Evolutionary conservation across 495 filamentous ascomycete species (phyloP), one percentile per base, ranked within the genome.

Genomic region (Podospora pseudocomata): DNA sequence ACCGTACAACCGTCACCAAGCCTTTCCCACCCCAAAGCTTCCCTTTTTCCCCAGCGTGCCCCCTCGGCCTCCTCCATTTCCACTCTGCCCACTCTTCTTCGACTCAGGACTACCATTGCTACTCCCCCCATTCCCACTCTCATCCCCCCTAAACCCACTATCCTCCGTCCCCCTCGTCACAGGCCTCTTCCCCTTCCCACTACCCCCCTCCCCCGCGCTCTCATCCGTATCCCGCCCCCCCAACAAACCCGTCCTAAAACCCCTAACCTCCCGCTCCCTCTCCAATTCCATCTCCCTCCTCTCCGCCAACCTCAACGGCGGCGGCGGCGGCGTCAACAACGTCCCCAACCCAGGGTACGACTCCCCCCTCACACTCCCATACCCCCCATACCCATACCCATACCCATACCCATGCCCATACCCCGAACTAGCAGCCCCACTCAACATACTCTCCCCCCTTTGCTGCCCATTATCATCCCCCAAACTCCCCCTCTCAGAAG

Each of bases 1-100:
- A 6, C 61, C 61, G 4, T 63, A 63, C n/a, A 44, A 63, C 61
- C 61, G 61, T 63, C 61, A 63, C 61, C 61, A 63, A 63, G 61
- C 61, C 34, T 32, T 63, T 5, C 61, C 61, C 3, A 44, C 32
- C 27, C 61, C 61, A 13, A 63, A 44, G 49, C 30, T 63, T 5
- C 61, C 30, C 28, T 20, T 28, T 15, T 20, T 28, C 26, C 59
- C 20, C 13, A 28, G 4, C 6, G 23, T 23, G 3, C 27, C 26
- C 59, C 26, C 19, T 7, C 32, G 5, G 18, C 59, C 59, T 32
- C 23, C 55, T 15, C 55, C 55, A 23, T 57, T 57, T 11, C 28
- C 59, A 32, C 27, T 61, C 20, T 32, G 7, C 28, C 34, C 32
- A 28, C 23, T 61, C 59, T 32, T 15, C 59, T 30, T 58, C 15